Conservation (phyloP, 2,329 filamentous ascomycete species). For the Colletotrichum graminicola region DNA sequence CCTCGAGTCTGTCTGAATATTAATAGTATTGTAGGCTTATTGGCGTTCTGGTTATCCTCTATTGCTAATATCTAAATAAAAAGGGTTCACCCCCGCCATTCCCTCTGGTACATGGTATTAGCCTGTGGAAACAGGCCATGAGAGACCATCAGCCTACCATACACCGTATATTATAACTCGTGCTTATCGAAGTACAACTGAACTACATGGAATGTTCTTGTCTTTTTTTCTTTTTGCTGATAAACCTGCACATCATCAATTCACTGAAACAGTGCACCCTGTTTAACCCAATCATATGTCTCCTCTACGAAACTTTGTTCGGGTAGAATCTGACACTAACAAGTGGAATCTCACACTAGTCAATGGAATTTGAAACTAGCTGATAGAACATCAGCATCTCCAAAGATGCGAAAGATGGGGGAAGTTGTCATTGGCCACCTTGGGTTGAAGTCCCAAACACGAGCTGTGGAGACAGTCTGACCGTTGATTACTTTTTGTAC, state of each 20-base stretch:
- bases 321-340: not conserved
- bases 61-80: not conserved
- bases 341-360: not conserved
- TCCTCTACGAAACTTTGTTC: not conserved
- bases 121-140: not conserved
- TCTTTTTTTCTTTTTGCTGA: not conserved
- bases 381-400: not conserved
- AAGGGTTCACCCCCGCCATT: not conserved
- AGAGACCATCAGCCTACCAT: not conserved
- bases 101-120: too few species aligned
- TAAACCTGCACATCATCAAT: not conserved
- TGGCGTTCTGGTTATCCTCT: not conserved
- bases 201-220: too few species aligned
- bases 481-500: not conserved
- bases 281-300: not conserved
- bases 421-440: too few species aligned
- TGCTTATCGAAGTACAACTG: not conserved
- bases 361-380: not conserved
- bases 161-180: not conserved
- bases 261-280: not conserved
- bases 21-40: not conserved
- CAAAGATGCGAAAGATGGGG: not conserved
- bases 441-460: not conserved
- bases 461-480: constrained; percentile 13
- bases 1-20: constrained; percentile 23